Evolutionary conservation across 352 stramenopile species (phyloP), one percentile per base, ranked within the genome.

Genomic region (Pythium phragmiticola): DNA sequence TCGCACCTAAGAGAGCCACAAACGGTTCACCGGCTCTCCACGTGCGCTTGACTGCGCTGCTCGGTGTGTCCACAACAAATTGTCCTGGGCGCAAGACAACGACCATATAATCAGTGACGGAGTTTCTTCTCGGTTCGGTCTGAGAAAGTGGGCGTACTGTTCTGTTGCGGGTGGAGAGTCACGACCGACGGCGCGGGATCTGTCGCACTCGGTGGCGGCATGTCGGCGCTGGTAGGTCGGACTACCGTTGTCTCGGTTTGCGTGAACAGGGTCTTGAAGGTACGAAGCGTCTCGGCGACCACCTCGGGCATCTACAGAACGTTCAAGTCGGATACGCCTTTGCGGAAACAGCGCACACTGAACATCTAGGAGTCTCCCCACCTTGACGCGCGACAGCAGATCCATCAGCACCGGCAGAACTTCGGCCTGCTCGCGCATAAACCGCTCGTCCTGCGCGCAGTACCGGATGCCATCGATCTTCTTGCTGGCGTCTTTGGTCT

Each of bases 401-500:
- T 66, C 69, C 21, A 90, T 72, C 9, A 90, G 57, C 21, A 82
- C 47, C 1, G 78, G 63, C 2, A 89, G 60, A 23, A 89, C 81
- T 4, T 89, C 78, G 19, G 21, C 30, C 3, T 74, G 54, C 23
- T 92, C 73, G 7, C 87, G 70, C 37, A 92, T 74, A 56, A 90
- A 92, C 30, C 57, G 51, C 16, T 82, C 72, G 46, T 87, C 72
- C 45, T 84, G 68, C 3, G 63, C 68, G 28, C 79, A 89, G 57
- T 82, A 88, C 17, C 57, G 69, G 12, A 86, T 54, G 0, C 72
- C 80, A n/a, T 88, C 79, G 12, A 76, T 69, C 36, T 89, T 92
- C 65, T 87, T 92, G 49, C 41, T 70, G 0, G 66, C 39, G 57
- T 92, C 80, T 73, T 88, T 92, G n/a, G 74, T 60, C 53, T 89